Conservation (phyloP, 345 rosid genomes). For the Clausena lansium region DNA sequence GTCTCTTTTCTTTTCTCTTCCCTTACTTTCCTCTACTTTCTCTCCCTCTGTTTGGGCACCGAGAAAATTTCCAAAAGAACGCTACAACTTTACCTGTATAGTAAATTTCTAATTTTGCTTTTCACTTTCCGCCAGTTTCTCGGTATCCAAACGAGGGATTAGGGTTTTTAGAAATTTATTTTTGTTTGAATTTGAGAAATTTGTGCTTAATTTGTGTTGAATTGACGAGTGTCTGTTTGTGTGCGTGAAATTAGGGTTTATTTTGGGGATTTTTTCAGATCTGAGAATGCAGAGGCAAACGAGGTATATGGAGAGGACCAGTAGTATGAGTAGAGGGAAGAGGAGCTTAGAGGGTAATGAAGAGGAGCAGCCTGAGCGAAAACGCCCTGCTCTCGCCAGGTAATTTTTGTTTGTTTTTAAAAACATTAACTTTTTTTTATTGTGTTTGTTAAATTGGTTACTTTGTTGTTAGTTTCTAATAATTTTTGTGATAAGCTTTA, state of each 20-base stretch:
- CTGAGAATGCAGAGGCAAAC: constrained; percentile 46
- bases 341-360: constrained; percentile 45
- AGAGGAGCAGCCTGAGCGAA: constrained; percentile 50
- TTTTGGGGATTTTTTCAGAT: constrained; percentile 7
- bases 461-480: background rate
- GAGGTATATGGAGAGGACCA: constrained; percentile 57
- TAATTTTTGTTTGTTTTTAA: constrained; percentile 3
- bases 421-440: background rate
- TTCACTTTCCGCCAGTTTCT: background rate
- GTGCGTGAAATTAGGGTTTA: constrained; percentile 27
- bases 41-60: background rate
- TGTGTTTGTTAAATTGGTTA: background rate
- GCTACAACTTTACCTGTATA: background rate
- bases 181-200: background rate
- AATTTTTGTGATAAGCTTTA: background rate
- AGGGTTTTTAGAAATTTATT: background rate
- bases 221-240: constrained; percentile 4
- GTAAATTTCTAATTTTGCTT: background rate
- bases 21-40: background rate
- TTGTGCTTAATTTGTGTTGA: constrained; percentile 1
- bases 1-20: background rate
- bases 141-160: background rate
- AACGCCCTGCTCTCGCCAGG: constrained; percentile 65
- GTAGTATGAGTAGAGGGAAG: constrained; percentile 61
- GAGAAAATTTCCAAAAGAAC: background rate